A percentile compares a stretch with the other conserved stretches of the same genome.
These are phyloP conservation scores for Capsaspora owczarzaki DNA, from an alignment of 78 protist genomes.

Conservation along the genomic window DNA sequence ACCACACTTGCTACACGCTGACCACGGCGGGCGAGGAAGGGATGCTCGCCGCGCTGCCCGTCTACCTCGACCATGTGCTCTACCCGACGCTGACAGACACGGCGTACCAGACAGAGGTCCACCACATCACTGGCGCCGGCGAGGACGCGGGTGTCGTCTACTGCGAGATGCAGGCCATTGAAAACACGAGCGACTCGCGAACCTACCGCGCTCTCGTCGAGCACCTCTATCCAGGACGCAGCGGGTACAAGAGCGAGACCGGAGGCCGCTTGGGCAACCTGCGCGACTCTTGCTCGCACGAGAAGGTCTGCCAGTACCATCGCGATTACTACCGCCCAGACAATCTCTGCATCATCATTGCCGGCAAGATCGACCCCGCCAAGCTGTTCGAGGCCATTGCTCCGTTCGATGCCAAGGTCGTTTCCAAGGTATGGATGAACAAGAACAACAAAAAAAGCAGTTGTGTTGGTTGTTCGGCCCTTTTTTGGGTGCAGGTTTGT, in stretches of 20 bases:
- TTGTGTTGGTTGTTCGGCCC: too few species aligned
- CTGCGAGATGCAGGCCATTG: slow-evolving; percentile 60
- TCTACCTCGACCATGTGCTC: slow-evolving; percentile 78
- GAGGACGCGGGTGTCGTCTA: slow-evolving; percentile 63
- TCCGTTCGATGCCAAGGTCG: not conserved
- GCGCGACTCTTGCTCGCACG: slow-evolving; percentile 15
- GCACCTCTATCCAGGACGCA: slow-evolving; percentile 16
- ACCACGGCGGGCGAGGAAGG: slow-evolving; percentile 60
- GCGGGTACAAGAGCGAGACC: slow-evolving; percentile 48
- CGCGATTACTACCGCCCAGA: slow-evolving; percentile 40
- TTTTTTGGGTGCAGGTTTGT: too few species aligned
- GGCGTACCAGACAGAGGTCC: slow-evolving; percentile 50
- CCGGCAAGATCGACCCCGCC: slow-evolving; percentile 20
- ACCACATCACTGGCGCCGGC: slow-evolving; percentile 56
- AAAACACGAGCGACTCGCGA: slow-evolving; percentile 4
- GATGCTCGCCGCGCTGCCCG: slow-evolving; percentile 58
- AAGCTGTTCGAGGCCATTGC: slow-evolving; percentile 15
- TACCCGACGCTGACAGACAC: slow-evolving; percentile 64
- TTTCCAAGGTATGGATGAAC: not conserved
- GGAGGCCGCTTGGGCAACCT: slow-evolving; percentile 45
- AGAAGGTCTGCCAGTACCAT: slow-evolving; percentile 30
- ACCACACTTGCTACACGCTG: slow-evolving; percentile 63
- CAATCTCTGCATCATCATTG: slow-evolving; percentile 39
- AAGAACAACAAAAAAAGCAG: not conserved
- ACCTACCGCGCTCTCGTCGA: not conserved